Percentiles rank a stretch among this genome's conserved stretches.
phyloP scores from a whole-genome alignment of 768 basidiomycete genomes.

The Lentinula detonsa region DNA sequence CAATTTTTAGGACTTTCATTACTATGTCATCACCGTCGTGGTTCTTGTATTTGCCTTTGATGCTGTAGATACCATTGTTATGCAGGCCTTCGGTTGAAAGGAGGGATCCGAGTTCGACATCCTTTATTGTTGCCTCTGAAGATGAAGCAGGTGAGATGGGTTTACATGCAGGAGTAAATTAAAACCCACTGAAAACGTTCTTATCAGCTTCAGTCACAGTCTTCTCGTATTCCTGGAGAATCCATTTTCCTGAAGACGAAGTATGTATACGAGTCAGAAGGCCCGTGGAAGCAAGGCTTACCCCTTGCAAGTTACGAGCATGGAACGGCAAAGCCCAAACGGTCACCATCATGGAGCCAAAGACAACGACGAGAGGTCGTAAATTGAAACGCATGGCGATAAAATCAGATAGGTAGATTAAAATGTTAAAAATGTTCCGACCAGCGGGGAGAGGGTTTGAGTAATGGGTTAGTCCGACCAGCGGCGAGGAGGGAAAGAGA shows the following conservation, averaged over 20 bases:
- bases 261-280: neutral
- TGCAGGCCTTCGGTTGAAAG: neutral
- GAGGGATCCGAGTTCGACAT: neutral
- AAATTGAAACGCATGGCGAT: neutral
- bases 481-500: neutral
- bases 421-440: neutral
- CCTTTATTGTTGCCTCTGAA: neutral
- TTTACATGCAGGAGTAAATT: neutral
- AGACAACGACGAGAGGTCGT: neutral
- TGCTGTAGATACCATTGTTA: neutral
- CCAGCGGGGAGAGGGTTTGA: neutral
- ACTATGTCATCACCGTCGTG: neutral
- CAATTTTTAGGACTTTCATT: neutral
- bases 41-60: neutral
- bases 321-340: neutral
- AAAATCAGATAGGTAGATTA: neutral
- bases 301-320: neutral
- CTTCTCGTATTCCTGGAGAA: neutral
- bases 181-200: neutral
- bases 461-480: neutral
- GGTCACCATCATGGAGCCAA: neutral
- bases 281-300: too few species aligned
- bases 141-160: neutral
- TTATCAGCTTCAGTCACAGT: neutral
- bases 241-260: neutral